Evolutionary conservation across 441 rosid genomes (phyloP).

Genomic region (Mallotus japonicus): DNA sequence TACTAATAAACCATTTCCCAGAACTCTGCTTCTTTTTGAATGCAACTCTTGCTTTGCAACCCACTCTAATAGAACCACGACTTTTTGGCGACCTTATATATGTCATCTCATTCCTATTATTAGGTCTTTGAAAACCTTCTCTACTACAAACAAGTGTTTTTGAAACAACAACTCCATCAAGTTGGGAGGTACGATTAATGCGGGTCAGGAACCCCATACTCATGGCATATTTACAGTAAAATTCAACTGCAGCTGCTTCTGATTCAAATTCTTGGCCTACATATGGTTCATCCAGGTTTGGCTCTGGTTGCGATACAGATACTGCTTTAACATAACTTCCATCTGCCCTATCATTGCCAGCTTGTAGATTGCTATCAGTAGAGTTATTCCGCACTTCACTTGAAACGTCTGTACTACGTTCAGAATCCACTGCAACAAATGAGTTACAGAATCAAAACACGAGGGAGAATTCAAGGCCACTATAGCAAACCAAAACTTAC

Average conservation of each 20-base stretch:
- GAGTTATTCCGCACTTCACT: background rate
- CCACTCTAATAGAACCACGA: slow-evolving; percentile 25
- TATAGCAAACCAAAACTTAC: background rate
- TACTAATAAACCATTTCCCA: slow-evolving; percentile 23
- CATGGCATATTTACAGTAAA: slow-evolving; percentile 23
- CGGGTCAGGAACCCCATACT: slow-evolving; percentile 29
- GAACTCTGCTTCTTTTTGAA: slow-evolving; percentile 20
- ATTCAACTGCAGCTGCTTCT: slow-evolving; percentile 26
- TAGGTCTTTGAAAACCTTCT: slow-evolving; percentile 25
- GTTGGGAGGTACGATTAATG: slow-evolving; percentile 19
- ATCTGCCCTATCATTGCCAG: background rate
- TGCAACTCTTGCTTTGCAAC: slow-evolving; percentile 27
- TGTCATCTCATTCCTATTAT: slow-evolving; percentile 8
- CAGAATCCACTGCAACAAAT: slow-evolving; percentile 7
- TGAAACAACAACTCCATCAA: slow-evolving; percentile 21
- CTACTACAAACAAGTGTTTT: slow-evolving; percentile 29
- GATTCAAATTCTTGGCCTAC: slow-evolving; percentile 29
- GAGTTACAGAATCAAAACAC: background rate
- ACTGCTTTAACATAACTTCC: background rate
- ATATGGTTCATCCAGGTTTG: slow-evolving; percentile 20
- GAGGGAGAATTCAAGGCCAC: background rate
- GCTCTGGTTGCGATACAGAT: background rate
- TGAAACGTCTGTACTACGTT: background rate
- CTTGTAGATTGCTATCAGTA: background rate
- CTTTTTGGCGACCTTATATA: background rate